These are phyloP conservation scores for Tetradesmus obliquus DNA, from an alignment of 139 green algal species.

Conservation along the genomic window DNA sequence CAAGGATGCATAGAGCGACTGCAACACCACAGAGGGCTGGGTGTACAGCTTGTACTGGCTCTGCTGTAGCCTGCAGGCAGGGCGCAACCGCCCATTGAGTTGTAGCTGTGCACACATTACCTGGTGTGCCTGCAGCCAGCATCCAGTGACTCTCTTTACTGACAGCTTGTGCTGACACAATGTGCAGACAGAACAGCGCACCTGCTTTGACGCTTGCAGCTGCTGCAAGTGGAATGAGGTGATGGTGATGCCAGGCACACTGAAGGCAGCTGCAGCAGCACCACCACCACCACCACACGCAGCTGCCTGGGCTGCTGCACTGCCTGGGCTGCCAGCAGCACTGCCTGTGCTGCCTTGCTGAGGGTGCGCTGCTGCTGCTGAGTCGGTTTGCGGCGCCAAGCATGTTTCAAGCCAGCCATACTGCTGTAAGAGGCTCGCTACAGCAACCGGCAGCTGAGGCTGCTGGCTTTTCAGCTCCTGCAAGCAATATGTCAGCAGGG, in stretches of 20 bases:
- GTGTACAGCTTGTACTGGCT: neutral
- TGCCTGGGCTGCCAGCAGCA: neutral
- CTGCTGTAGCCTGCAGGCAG: neutral
- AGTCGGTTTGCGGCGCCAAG: neutral
- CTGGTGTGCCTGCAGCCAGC: neutral
- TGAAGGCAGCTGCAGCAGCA: neutral
- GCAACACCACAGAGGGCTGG: too few relatives aligned
- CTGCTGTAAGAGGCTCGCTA: slow-evolving; percentile 34
- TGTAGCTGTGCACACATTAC: neutral
- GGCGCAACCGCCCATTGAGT: too few relatives aligned
- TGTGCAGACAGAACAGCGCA: neutral
- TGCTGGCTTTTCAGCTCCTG: slow-evolving; percentile 66
- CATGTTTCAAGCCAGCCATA: slow-evolving; percentile 37
- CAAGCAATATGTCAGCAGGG: neutral
- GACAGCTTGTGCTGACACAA: neutral
- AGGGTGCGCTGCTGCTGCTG: neutral
- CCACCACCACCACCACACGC: too few relatives aligned
- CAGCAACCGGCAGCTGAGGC: slow-evolving; percentile 29
- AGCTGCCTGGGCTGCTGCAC: neutral
- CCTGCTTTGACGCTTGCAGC: slow-evolving; percentile 46
- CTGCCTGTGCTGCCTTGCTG: neutral
- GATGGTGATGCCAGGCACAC: slow-evolving; percentile 57
- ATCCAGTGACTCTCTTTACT: neutral
- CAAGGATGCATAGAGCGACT: neutral
- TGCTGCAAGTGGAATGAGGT: slow-evolving; percentile 66